phyloP scores from a whole-genome alignment of 345 rosid species.

The Lepidium aucheri region DNA sequence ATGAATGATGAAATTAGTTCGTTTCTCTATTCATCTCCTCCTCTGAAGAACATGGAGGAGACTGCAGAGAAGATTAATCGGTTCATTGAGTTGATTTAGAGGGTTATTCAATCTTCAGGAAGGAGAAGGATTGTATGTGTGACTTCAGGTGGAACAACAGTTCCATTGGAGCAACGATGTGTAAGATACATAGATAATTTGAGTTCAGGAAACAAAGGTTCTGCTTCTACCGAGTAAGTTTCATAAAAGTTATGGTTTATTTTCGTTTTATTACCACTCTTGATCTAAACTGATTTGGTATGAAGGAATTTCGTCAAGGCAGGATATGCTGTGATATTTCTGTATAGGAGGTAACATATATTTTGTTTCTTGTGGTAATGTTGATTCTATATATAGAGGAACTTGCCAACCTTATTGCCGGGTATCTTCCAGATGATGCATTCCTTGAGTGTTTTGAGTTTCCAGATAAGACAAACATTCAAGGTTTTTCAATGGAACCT shows the following conservation, averaged over 20 bases:
- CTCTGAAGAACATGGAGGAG: conserved; percentile 40
- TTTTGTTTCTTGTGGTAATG: no score
- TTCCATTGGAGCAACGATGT: conserved; percentile 84
- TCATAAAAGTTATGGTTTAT: not conserved
- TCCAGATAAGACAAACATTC: no score
- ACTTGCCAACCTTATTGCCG: no score
- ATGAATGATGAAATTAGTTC: conserved; percentile 56
- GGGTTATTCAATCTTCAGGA: conserved; percentile 22
- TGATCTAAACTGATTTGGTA: not conserved
- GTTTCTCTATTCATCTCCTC: conserved; percentile 74
- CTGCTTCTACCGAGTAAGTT: conserved; percentile 68
- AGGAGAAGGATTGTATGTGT: conserved; percentile 63
- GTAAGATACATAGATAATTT: conserved; percentile 91
- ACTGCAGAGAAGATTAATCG: conserved; percentile 33
- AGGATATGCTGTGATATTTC: conserved; percentile 82
- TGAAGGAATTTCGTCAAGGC: conserved; percentile 49
- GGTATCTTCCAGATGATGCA: no score
- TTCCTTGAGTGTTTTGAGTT: no score
- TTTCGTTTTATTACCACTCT: not conserved
- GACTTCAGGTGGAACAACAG: conserved; percentile 94
- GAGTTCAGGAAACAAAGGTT: conserved; percentile 70
- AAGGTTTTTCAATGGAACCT: no score
- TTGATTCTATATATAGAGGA: no score
- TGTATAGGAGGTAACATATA: no score
- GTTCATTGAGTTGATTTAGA: conserved; percentile 44